These are phyloP conservation scores for Aspergillus intermedius DNA, from an alignment of 2,329 filamentous ascomycete genomes.

Conservation along the genomic window DNA sequence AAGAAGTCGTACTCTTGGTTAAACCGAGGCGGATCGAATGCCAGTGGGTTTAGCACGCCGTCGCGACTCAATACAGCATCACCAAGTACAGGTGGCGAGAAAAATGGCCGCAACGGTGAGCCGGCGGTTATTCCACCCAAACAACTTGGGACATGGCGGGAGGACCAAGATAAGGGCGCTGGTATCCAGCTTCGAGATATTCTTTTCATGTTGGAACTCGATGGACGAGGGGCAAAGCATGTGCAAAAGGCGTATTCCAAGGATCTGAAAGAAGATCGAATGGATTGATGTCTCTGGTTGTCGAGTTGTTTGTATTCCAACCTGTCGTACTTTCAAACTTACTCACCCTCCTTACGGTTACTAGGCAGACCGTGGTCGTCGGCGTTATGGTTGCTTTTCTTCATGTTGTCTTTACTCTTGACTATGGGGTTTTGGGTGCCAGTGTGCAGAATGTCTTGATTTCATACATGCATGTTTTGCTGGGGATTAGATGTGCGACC, in stretches of 20 bases:
- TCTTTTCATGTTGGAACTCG: conserved; percentile 69
- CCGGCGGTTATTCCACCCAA: conserved; percentile 43
- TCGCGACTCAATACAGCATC: conserved; percentile 26
- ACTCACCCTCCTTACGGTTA: not conserved
- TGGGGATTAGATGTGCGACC: not conserved
- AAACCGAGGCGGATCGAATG: conserved; percentile 29
- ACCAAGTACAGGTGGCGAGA: conserved; percentile 24
- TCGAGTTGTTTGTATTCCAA: not conserved
- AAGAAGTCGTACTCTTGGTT: conserved; percentile 47
- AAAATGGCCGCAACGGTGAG: conserved; percentile 22
- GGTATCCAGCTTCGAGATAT: conserved; percentile 82
- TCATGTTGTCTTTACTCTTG: too few relatives aligned
- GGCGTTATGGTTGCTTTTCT: not conserved
- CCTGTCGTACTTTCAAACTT: too few relatives aligned
- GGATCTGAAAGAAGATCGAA: conserved; percentile 36
- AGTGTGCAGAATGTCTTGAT: not conserved
- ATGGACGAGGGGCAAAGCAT: conserved; percentile 50
- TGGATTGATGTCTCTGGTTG: conserved; percentile 14
- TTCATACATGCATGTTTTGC: not conserved
- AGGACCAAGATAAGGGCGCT: conserved; percentile 68
- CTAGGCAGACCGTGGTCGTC: not conserved
- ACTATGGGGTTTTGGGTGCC: too few relatives aligned
- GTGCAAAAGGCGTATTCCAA: conserved; percentile 40
- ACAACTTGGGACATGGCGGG: conserved; percentile 67
- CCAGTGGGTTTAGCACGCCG: conserved; percentile 34